Evolutionary conservation across 345 rosid species (phyloP).

Genomic region (Populus tremula): DNA sequence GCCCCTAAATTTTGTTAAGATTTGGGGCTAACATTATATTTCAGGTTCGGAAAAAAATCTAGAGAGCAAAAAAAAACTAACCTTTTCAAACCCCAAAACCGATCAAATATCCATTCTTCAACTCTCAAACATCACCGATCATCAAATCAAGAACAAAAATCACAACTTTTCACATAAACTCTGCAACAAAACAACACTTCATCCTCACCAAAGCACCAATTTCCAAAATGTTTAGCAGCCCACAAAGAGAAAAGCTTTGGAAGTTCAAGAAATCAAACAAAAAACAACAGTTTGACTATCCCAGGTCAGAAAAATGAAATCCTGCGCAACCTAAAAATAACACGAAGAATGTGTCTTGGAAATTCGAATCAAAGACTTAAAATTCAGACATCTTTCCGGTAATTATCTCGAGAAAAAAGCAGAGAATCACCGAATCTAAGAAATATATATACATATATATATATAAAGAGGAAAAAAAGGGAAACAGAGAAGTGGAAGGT

Average conservation of each 20-base stretch:
- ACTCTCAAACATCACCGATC: conserved; percentile 1
- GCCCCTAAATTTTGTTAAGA: neutral
- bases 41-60: too few relatives aligned
- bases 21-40: neutral
- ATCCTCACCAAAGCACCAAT: neutral
- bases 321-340: neutral
- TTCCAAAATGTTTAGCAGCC: neutral
- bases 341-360: neutral
- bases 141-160: conserved; percentile 4
- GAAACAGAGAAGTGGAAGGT: neutral
- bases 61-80: neutral
- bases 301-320: neutral
- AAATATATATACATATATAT: neutral
- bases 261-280: neutral
- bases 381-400: neutral
- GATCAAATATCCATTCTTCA: conserved; percentile 5
- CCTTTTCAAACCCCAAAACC: conserved; percentile 2
- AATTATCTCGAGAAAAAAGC: conserved; percentile 24
- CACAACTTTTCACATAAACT: conserved; percentile 4
- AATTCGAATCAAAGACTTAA: neutral
- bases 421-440: neutral
- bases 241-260: neutral
- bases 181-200: conserved; percentile 11
- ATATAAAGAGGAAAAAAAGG: neutral
- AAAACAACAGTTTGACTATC: neutral